Evolutionary conservation across 2,329 filamentous ascomycete genomes (phyloP), one percentile per base, ranked within the genome.

Genomic region (Cadophora sp.): DNA sequence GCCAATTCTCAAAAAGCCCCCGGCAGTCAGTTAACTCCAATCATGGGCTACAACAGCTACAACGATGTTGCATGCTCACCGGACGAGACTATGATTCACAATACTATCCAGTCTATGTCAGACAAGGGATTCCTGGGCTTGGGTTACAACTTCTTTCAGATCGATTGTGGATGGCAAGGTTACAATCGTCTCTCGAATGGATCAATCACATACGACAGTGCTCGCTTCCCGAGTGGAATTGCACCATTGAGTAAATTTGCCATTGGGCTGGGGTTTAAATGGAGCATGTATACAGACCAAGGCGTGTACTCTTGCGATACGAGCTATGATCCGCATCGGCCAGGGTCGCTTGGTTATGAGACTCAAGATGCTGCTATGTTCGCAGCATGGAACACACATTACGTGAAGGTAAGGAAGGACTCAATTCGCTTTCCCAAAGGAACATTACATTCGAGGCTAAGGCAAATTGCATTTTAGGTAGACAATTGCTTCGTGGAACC

Each of bases 21-120:
- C 0, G 48, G 48, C 22, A 22, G 48, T 5, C 22, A 51, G 13
- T 8, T 27, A 16, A 59, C 55, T 5, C 55, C 55, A 24, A 43
- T 59, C n/a, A 59, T 59, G 55, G 55, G 55, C n/a, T 59, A 59
- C 18, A 59, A 59, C 55, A 59, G 55, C 36, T 59, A 59, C 55
- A 59, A 59, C 20, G 33, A 59, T 24, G 33, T 59, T n/a, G 55
- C 55, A 1, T 59, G 55, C 22, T 39, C 55, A 11, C 55, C 55
- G 14, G 43, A 59, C 22, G 39, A 39, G 16, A 27, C 33, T 14
- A 41, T 59, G 55, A 59, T 59, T 16, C 33, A 16, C n/a, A 41
- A 16, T 6, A 43, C 55, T 4, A 59, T 59, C 2, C 33, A 39
- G 6, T 39, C 55, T 1, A 59, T 59, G 55, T 59, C 55, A 18